Base-by-base conservation (phyloP, 2,329 filamentous ascomycete species). In the Cladosporium halotolerans region DNA sequence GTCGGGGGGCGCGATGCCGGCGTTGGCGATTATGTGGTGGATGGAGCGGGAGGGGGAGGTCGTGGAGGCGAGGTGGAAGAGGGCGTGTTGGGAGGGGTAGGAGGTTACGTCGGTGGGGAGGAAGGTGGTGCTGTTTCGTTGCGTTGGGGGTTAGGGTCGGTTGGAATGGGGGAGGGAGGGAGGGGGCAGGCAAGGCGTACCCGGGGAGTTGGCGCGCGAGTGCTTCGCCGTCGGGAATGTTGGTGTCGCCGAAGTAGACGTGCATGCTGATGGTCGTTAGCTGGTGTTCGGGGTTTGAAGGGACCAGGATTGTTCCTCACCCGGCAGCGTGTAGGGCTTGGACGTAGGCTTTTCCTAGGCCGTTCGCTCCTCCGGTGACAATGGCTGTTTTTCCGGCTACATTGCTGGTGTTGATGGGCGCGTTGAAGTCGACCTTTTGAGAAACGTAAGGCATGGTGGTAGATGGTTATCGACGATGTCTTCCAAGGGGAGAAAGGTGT, bases 361-460 rank as follows among this genome's bases (percentile, higher is more conserved):
- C 66, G 58, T 63, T 67, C 9, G 63, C 73, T 5, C 74, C 74
- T 14, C 74, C 73, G 1, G 73, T 76, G 10, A 76, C 67, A 28
- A 76, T 68, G 16, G 73, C 72, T 0, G 70, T 72, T 57, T 75
- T 77, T 11, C 70, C 72, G 4, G 62, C 62, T 7, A 74, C 54
- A 52, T 45, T 55, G 38, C 41, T 55, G 28, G 57, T 47, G 39
- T 62, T 55, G 33, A 60, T 48, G 4, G 55, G 38, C 14, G 45
- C 45, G 36, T 53, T 38, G 49, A 57, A 58, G 40, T 60, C 52
- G 31, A 62, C 45, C 31, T 51, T 51, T 13, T 9, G 11, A 2
- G 48, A 10, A 3, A 33, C 36, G 19, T 51, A 51, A 5, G 40
- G 31, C 48, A 51, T 51, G 36, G 8, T 39, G 8, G 13, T 3